A percentile compares a stretch with the other conserved stretches of the same genome.
Conservation (phyloP, 2,329 filamentous ascomycete species). For the Cercospora sp. region DNA sequence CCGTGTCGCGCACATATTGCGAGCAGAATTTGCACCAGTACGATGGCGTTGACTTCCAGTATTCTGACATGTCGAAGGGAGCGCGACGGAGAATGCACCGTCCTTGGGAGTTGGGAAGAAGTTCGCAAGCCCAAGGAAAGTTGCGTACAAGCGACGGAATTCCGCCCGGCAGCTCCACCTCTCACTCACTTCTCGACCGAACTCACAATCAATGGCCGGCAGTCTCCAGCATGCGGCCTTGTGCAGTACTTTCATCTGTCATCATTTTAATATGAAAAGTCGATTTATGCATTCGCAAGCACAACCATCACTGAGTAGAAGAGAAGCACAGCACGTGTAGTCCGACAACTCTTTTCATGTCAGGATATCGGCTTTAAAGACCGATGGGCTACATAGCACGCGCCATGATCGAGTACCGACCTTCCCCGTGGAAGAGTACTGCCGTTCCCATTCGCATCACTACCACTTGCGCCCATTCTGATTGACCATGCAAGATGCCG, state of each 20-base stretch:
- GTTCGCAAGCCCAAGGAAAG: background rate
- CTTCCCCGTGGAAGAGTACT: background rate
- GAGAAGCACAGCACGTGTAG: constrained; percentile 7
- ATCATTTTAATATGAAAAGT: background rate
- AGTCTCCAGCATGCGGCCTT: background rate
- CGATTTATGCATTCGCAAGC: background rate
- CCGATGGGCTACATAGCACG: background rate
- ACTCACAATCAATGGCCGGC: background rate
- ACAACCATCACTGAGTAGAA: background rate
- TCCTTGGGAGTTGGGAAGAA: background rate
- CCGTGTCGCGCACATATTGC: constrained; percentile 86
- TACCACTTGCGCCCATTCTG: constrained; percentile 13
- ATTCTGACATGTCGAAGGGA: constrained; percentile 75
- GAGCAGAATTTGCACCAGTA: constrained; percentile 99
- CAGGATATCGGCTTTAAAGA: background rate
- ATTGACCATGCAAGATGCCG: constrained; percentile 11
- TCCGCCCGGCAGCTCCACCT: background rate
- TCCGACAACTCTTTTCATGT: constrained; percentile 7
- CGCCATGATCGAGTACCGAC: background rate
- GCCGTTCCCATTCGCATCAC: background rate
- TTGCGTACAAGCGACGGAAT: background rate
- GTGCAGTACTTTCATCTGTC: background rate
- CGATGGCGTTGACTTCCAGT: constrained; percentile 96
- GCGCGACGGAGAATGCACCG: background rate
- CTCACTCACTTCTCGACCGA: background rate